Conservation (phyloP, 2,329 filamentous ascomycete genomes). For the Neodidymelliopsis sp. region DNA sequence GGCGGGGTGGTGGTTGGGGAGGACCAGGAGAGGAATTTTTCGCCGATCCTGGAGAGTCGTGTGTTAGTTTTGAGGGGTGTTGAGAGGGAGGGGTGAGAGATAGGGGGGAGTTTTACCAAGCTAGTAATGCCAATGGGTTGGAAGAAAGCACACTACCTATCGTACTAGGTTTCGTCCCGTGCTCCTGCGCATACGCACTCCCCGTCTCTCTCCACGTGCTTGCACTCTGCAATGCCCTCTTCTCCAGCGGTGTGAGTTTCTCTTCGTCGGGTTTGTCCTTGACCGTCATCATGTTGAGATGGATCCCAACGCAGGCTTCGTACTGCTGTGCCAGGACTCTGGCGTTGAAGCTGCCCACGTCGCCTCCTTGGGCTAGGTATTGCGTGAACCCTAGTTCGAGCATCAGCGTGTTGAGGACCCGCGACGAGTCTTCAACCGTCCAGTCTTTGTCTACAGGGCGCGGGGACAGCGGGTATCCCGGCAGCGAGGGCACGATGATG, state of each 20-base stretch:
- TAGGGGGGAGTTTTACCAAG: slow-evolving; percentile 52
- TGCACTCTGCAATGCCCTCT: slow-evolving; percentile 18
- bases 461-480: slow-evolving; percentile 63
- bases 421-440: slow-evolving; percentile 48
- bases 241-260: slow-evolving; percentile 29
- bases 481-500: slow-evolving; percentile 64
- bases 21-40: slow-evolving; percentile 65
- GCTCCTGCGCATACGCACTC: slow-evolving; percentile 60
- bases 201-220: slow-evolving; percentile 52
- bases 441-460: slow-evolving; percentile 57
- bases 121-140: slow-evolving; percentile 64
- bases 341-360: slow-evolving; percentile 59
- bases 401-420: slow-evolving; percentile 63
- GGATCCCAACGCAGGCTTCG: slow-evolving; percentile 57
- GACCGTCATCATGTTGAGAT: slow-evolving; percentile 37
- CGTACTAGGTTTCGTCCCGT: slow-evolving; percentile 63
- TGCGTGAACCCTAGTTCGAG: slow-evolving; percentile 61
- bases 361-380: slow-evolving; percentile 66
- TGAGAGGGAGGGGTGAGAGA: neutral
- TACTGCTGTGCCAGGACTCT: slow-evolving; percentile 51
- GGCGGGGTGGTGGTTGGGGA: slow-evolving; percentile 54
- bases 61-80: slow-evolving; percentile 3
- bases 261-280: slow-evolving; percentile 21
- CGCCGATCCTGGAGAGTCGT: slow-evolving; percentile 55
- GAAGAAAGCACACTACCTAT: slow-evolving; percentile 63